phyloP scores from a whole-genome alignment of 805 yeast species.

The Zygosaccharomyces bailii region DNA sequence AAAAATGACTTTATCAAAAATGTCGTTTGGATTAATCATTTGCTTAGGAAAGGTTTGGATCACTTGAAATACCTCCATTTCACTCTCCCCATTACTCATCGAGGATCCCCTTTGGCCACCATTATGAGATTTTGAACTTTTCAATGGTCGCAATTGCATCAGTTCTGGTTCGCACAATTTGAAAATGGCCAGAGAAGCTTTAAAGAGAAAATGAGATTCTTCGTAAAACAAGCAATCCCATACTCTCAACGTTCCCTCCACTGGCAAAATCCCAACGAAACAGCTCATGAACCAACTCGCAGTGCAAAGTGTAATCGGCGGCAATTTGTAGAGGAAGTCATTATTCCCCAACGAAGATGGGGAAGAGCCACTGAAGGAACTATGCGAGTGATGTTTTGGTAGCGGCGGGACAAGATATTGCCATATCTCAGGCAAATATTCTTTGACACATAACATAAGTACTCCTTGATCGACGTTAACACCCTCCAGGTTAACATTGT shows the following conservation, averaged over 20 bases:
- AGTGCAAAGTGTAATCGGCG: slow-evolving; percentile 89
- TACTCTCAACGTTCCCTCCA: slow-evolving; percentile 79
- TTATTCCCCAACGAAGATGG: slow-evolving; percentile 21
- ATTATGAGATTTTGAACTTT: slow-evolving; percentile 7
- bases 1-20: slow-evolving; percentile 68
- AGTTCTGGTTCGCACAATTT: slow-evolving; percentile 70
- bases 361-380: slow-evolving; percentile 1
- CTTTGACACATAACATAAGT: slow-evolving; percentile 77
- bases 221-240: slow-evolving; percentile 97
- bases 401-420: slow-evolving; percentile 37
- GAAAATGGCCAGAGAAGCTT: slow-evolving; percentile 76
- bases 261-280: slow-evolving; percentile 86
- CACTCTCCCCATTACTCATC: slow-evolving; percentile 37
- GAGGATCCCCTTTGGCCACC: slow-evolving; percentile 8
- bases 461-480: slow-evolving; percentile 96
- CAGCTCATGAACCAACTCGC: slow-evolving; percentile 98
- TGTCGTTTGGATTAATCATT: slow-evolving; percentile 61
- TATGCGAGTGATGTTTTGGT: slow-evolving; percentile 25
- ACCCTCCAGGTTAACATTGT: slow-evolving; percentile 85
- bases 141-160: slow-evolving; percentile 26
- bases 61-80: slow-evolving; percentile 72
- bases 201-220: slow-evolving; percentile 80
- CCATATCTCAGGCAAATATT: slow-evolving; percentile 84
- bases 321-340: slow-evolving; percentile 66
- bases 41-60: slow-evolving; percentile 79